Base-by-base conservation (phyloP, 2,329 filamentous ascomycete species). In the Tolypocladium amazonense region DNA sequence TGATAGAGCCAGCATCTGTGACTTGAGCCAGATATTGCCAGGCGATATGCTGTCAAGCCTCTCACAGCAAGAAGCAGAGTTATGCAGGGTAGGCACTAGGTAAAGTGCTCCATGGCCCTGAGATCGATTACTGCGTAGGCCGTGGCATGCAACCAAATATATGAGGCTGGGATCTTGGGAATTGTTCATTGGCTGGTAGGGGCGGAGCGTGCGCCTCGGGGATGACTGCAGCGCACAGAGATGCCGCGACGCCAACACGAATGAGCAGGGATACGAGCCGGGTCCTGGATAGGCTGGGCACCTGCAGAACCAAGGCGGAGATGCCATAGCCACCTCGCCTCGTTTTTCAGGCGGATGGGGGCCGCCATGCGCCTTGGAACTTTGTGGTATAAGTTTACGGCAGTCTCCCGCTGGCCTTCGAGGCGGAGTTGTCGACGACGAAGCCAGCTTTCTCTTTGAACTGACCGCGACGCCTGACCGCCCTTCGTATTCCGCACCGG, bases 1-100 rank as follows among this genome's bases (percentile, higher is more conserved):
- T 59, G 59, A 60, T 61, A 61, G 62, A 62, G 37, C 8, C 54
- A 27, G 8, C 27, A 53, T 33, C 27, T 27, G 47, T 8, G 8
- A 35, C 20, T 14, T 18, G 27, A 11, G 47, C 11, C 14, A 11
- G 47, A n/a, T 52, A 8, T 7, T n/a, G 47, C 45, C 4, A 14
- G 8, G 18, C 14, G 15, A 30, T 15, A 8, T 18, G 25, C 47
- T 50, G 47, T 30, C 47, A 30, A 27, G 14, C 15, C 9, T 20
- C 3, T 25, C 45, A 50, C 45, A 30, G 8, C 47, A 30, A 45
- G 41, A 23, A 2, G 43, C 25, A 20, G 25, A 8, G 45, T 20
- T 25, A 50, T 50, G 14, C 45, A 30, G 25, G 25, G 45, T n/a
- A n/a, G n/a, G n/a, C n/a, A n/a, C n/a, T n/a, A n/a, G n/a, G n/a